A percentile compares a stretch with the other conserved stretches of the same genome.
Evolutionary conservation across 1,284 basidiomycete species (phyloP).

Genomic region (Cerioporus squamosus): DNA sequence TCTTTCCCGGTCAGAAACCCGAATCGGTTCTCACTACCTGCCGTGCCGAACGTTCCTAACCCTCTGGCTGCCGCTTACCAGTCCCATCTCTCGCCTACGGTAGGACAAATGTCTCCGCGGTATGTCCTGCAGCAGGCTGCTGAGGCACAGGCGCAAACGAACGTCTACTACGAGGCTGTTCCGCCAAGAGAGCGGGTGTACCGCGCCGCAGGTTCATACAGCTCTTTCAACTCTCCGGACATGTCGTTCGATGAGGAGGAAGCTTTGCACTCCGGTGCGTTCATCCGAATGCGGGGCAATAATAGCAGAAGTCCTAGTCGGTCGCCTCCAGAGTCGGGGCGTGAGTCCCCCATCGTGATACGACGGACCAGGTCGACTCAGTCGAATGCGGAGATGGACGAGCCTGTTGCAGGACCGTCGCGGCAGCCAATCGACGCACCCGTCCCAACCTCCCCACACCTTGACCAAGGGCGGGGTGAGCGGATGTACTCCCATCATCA

Average conservation of each 20-base stretch:
- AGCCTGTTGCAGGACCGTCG: conserved; percentile 21
- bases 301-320: conserved; percentile 15
- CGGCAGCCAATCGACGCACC: conserved; percentile 10
- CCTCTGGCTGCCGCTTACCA: conserved; percentile 22
- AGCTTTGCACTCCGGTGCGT: background rate
- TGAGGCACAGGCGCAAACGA: conserved; percentile 19
- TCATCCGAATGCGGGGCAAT: conserved; percentile 1
- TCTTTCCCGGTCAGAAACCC: conserved; percentile 39
- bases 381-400: conserved; percentile 2
- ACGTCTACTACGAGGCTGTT: conserved; percentile 36
- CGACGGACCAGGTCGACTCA: conserved; percentile 10
- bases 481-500: conserved; percentile 31
- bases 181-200: conserved; percentile 29
- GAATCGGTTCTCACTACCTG: conserved; percentile 29
- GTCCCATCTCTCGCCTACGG: conserved; percentile 28
- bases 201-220: conserved; percentile 19
- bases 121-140: conserved; percentile 20
- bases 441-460: conserved; percentile 3
- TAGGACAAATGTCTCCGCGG: conserved; percentile 23
- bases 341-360: conserved; percentile 18
- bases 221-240: conserved; percentile 16
- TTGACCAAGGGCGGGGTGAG: conserved; percentile 1
- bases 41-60: conserved; percentile 29
- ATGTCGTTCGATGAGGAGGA: conserved; percentile 19
- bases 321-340: conserved; percentile 1